Evolutionary conservation across 768 basidiomycete genomes (phyloP).

Genomic region (Hemileccinum rubropunctum): DNA sequence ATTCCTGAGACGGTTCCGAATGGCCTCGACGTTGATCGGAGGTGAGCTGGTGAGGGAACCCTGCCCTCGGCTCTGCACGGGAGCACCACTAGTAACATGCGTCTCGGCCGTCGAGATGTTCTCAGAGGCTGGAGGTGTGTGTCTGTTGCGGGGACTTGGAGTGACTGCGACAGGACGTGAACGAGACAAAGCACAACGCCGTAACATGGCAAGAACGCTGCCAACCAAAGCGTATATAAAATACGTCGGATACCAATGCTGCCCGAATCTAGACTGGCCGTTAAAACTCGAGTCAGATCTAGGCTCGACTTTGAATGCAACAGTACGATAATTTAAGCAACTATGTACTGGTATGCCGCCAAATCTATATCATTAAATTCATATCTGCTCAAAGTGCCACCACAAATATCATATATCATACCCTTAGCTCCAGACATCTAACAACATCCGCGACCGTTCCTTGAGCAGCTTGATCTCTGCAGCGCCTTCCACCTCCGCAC

Average conservation of each 20-base stretch:
- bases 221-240: neutral
- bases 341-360: slow-evolving; percentile 1
- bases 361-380: slow-evolving; percentile 19
- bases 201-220: neutral
- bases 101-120: neutral
- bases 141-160: slow-evolving; percentile 1
- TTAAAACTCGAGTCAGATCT: too few species aligned
- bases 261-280: too few species aligned
- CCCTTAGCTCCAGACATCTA: slow-evolving; percentile 87
- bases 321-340: slow-evolving; percentile 9
- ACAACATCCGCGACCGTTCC: slow-evolving; percentile 83
- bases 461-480: slow-evolving; percentile 95
- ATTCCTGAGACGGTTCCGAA: slow-evolving; percentile 39
- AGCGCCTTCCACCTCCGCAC: slow-evolving; percentile 79
- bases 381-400: slow-evolving; percentile 9
- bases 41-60: neutral
- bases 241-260: neutral
- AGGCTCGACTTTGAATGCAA: too few species aligned
- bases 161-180: slow-evolving; percentile 4
- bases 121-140: slow-evolving; percentile 4
- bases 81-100: neutral
- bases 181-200: slow-evolving; percentile 12
- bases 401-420: too few species aligned
- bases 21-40: slow-evolving; percentile 26
- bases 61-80: slow-evolving; percentile 2